Evolutionary conservation across 75 land plant species (phyloP).

Genomic region (Isoetes taiwanensis): DNA sequence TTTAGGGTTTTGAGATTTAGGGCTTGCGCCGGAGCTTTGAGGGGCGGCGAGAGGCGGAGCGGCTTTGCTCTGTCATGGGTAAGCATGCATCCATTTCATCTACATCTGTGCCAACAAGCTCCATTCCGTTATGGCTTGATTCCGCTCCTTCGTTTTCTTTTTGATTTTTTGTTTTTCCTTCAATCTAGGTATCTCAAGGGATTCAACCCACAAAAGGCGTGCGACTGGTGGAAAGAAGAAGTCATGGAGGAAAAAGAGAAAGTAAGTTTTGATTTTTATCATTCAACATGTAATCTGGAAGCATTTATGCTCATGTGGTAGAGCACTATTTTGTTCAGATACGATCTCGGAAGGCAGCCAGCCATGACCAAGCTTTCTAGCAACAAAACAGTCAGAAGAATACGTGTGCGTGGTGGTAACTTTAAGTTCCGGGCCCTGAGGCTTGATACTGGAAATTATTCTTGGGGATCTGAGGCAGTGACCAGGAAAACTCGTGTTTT

Average conservation of each 20-base stretch:
- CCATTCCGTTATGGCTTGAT: too few relatives aligned
- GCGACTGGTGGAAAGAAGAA: slow-evolving; percentile 36
- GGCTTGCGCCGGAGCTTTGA: too few relatives aligned
- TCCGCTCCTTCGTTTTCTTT: background rate
- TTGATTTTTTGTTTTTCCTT: background rate
- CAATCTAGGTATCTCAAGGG: slow-evolving; percentile 43
- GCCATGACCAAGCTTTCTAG: slow-evolving; percentile 66
- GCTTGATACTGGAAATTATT: slow-evolving; percentile 58
- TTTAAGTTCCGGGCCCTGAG: slow-evolving; percentile 66
- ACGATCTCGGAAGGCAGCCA: slow-evolving; percentile 63
- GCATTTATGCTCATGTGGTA: background rate
- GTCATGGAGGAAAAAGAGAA: slow-evolving; percentile 29
- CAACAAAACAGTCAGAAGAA: slow-evolving; percentile 55
- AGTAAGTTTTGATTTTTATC: background rate
- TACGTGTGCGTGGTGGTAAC: slow-evolving; percentile 61
- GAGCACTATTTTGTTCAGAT: too few relatives aligned
- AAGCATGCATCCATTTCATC: too few relatives aligned
- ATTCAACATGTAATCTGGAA: too few relatives aligned
- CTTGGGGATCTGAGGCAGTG: slow-evolving; percentile 77
- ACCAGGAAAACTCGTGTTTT: slow-evolving; percentile 59
- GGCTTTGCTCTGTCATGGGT: too few relatives aligned
- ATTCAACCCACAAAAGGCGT: slow-evolving; percentile 35
- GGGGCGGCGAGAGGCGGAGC: too few relatives aligned
- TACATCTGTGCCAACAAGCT: too few relatives aligned
- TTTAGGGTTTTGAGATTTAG: too few relatives aligned